Evolutionary conservation across 192 early-diverging fungal species (phyloP), one percentile per base, ranked within the genome.

Genomic region (Obelidium mucronatum): DNA sequence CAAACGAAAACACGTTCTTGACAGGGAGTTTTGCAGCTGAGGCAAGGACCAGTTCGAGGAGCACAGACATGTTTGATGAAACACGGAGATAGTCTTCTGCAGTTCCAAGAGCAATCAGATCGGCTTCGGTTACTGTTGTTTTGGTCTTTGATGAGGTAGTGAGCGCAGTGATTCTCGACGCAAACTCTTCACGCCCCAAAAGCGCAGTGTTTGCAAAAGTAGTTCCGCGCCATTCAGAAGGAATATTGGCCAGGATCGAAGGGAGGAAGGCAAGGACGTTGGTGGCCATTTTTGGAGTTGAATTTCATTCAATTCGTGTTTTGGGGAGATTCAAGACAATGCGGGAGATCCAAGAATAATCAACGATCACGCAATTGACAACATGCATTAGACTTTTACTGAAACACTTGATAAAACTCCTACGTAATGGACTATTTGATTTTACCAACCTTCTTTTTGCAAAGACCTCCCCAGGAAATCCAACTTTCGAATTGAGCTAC

Each of bases 201-300:
- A 59, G 56, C 56, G 56, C 24, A 11, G 6, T n/a, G 56, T 59
- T 59, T 6, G 56, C 56, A 31, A 59, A 59, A 6, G 56, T 59
- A 6, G 56, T 59, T 11, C 56, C 56, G 56, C 56, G 56, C 56
- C 56, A 65, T 17, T 65, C 63, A 22, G 31, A 65, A 19, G 56
- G 56, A 59, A 59, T 6, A 5, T 59, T 6, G 17, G 56, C 8
- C 8, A 59, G 31, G 24, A 59, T 59, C 56, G 31, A 59, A 8
- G 56, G 56, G n/a, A n/a, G n/a, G n/a, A n/a, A n/a, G n/a, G n/a
- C n/a, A n/a, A n/a, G n/a, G n/a, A n/a, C n/a, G n/a, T n/a, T n/a
- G n/a, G n/a, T n/a, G n/a, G n/a, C n/a, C n/a, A n/a, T n/a, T n/a
- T n/a, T n/a, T n/a, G n/a, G n/a, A n/a, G n/a, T n/a, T n/a, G n/a